Evolutionary conservation across 148 eudicot genomes (phyloP).

Genomic region (Camellia sinensis): DNA sequence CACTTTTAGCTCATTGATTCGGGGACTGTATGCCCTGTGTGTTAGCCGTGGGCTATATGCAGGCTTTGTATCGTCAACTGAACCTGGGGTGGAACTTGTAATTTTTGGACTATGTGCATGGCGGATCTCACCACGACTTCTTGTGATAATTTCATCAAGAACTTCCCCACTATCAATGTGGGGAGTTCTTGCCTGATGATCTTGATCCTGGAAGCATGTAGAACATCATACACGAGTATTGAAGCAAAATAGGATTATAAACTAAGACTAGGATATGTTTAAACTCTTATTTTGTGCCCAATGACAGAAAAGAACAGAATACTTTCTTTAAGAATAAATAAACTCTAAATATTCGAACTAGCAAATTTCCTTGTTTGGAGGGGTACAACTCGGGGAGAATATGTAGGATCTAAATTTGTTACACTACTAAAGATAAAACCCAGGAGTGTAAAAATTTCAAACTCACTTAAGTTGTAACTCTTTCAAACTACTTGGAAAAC

Average conservation of each 20-base stretch:
- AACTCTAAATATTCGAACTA: background rate
- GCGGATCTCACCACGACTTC: slow-evolving; percentile 86
- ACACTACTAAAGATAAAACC: background rate
- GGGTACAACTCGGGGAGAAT: background rate
- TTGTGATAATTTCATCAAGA: slow-evolving; percentile 70
- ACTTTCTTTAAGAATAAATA: background rate
- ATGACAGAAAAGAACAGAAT: background rate
- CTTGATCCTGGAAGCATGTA: slow-evolving; percentile 46
- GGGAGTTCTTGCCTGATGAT: slow-evolving; percentile 30
- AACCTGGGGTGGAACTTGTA: slow-evolving; percentile 48
- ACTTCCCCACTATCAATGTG: slow-evolving; percentile 54
- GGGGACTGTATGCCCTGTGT: slow-evolving; percentile 47
- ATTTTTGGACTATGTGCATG: slow-evolving; percentile 58
- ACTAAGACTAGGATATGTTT: background rate
- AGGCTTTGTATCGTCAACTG: slow-evolving; percentile 40
- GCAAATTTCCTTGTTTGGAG: too few relatives aligned
- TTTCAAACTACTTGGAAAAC: slow-evolving; percentile 8
- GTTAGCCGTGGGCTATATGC: slow-evolving; percentile 57
- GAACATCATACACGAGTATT: background rate
- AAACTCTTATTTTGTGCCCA: background rate
- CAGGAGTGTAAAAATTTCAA: background rate
- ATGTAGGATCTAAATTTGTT: background rate
- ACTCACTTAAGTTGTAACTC: background rate
- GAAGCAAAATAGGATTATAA: too few relatives aligned
- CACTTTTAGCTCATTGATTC: slow-evolving; percentile 35